Conservation (phyloP, 2,329 filamentous ascomycete genomes). For the Colletotrichum melonis region DNA sequence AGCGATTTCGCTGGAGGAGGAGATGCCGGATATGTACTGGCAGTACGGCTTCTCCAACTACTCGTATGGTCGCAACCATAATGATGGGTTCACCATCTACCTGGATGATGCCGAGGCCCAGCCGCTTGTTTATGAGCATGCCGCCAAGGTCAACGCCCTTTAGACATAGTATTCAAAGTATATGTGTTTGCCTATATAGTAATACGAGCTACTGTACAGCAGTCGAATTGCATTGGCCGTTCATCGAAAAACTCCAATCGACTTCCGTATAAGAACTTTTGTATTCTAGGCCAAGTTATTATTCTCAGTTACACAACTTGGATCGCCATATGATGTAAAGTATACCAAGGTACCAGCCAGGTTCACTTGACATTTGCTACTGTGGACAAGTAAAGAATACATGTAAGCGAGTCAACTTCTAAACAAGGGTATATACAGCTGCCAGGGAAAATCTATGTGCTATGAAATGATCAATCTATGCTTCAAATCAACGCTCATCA, state of each 20-base stretch:
- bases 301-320: no score
- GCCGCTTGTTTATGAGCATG: slow-evolving; percentile 56
- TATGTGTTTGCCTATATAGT: neutral
- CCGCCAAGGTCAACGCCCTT: slow-evolving; percentile 49
- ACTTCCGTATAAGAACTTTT: fast-evolving
- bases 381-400: no score
- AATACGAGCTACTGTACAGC: neutral
- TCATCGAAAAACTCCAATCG: neutral
- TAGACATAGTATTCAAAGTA: neutral
- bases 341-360: no score
- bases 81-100: slow-evolving; percentile 69
- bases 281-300: neutral
- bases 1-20: slow-evolving; percentile 56
- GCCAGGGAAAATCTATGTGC: neutral
- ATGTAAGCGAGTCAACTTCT: neutral
- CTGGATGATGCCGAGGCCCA: slow-evolving; percentile 61
- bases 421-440: neutral
- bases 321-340: no score
- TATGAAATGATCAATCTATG: neutral
- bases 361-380: no score
- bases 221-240: neutral
- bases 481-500: neutral
- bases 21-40: slow-evolving; percentile 66
- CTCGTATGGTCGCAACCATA: slow-evolving; percentile 64
- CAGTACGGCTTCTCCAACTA: slow-evolving; percentile 63